These are phyloP conservation scores for Boletus vermiculosoides DNA, from an alignment of 768 basidiomycete species.

Conservation along the genomic window DNA sequence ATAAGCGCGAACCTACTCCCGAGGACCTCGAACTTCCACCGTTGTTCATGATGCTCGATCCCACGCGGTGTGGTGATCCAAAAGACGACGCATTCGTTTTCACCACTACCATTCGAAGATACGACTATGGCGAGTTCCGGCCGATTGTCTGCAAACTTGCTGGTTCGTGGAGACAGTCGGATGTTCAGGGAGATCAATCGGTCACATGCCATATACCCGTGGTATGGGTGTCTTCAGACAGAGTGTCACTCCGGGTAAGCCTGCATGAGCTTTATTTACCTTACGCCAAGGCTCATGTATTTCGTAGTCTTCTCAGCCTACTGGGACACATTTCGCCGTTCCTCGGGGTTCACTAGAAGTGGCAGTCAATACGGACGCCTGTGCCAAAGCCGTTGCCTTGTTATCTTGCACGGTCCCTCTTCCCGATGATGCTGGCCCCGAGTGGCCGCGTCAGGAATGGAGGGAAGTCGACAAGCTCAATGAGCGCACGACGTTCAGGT, in stretches of 20 bases:
- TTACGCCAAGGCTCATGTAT: constrained; percentile 4
- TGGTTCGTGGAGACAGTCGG: constrained; percentile 75
- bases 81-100: constrained; percentile 83
- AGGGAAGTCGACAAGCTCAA: constrained; percentile 82
- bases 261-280: neutral
- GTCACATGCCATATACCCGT: constrained; percentile 61
- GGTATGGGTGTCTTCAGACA: constrained; percentile 56
- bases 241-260: constrained; percentile 55
- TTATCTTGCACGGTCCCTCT: constrained; percentile 77
- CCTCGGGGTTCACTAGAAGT: constrained; percentile 56
- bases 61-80: constrained; percentile 72
- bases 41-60: constrained; percentile 80
- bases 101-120: constrained; percentile 71
- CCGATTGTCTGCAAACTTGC: constrained; percentile 74
- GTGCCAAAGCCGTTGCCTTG: constrained; percentile 72
- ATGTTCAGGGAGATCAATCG: constrained; percentile 43
- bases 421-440: constrained; percentile 61
- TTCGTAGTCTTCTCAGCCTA: constrained; percentile 49
- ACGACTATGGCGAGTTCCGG: constrained; percentile 79
- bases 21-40: constrained; percentile 56
- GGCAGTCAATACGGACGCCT: constrained; percentile 56
- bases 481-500: constrained; percentile 77
- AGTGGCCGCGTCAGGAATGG: constrained; percentile 80
- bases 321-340: constrained; percentile 62
- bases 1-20: constrained; percentile 51